These are phyloP conservation scores for Phaeosphaeriaceae sp. DNA, from an alignment of 2,329 filamentous ascomycete genomes.

Conservation along the genomic window DNA sequence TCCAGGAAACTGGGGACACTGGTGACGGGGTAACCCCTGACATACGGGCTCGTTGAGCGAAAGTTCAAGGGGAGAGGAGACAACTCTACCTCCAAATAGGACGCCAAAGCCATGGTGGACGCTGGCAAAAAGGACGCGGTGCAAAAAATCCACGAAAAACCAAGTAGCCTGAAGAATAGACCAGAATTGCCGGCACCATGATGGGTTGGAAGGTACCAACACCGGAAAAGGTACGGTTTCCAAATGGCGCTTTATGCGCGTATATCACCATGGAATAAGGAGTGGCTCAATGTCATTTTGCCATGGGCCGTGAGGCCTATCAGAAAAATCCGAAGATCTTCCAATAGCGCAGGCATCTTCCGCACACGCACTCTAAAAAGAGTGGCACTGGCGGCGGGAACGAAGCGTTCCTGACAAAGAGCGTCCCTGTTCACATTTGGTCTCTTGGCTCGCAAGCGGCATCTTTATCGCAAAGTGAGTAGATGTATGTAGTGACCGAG, in stretches of 20 bases:
- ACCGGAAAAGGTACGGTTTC: too few species aligned
- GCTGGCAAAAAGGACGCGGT: background rate
- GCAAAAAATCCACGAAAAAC: too few species aligned
- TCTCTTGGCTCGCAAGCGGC: too few species aligned
- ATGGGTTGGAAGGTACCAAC: too few species aligned
- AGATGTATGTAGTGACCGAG: too few species aligned
- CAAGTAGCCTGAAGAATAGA: too few species aligned
- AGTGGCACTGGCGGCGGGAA: conserved; percentile 19
- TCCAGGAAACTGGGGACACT: conserved; percentile 30
- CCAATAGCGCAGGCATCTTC: conserved; percentile 26
- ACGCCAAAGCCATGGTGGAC: conserved; percentile 6
- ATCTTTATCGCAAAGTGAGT: background rate
- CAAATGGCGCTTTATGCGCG: background rate
- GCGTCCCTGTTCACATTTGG: background rate
- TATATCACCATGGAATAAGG: conserved; percentile 9
- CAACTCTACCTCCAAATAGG: conserved; percentile 21
- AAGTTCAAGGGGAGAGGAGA: conserved; percentile 18
- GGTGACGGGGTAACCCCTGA: conserved; percentile 31
- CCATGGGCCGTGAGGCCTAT: conserved; percentile 31
- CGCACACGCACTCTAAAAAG: conserved; percentile 22
- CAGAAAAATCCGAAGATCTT: conserved; percentile 15
- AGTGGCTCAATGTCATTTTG: conserved; percentile 16
- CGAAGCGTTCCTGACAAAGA: conserved; percentile 11
- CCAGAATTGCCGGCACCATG: too few species aligned
- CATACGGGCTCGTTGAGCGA: conserved; percentile 27